These are phyloP conservation scores for Phytophthora tentaculata DNA, from an alignment of 352 stramenopile genomes.

Conservation along the genomic window DNA sequence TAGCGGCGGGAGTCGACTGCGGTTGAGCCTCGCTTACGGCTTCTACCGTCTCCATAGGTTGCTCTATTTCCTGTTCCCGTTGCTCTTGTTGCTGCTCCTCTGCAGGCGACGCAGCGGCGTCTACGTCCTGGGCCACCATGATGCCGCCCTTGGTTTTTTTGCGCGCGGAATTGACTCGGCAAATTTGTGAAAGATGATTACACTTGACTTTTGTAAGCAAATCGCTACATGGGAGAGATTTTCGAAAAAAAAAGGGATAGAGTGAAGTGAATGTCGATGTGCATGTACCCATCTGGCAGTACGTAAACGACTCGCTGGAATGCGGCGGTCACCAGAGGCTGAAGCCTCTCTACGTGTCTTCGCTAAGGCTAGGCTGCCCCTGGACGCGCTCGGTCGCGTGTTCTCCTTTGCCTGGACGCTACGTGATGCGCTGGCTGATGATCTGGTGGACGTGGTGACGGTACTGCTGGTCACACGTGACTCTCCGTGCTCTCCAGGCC, in stretches of 20 bases:
- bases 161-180: conserved; percentile 31
- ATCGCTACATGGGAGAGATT: conserved; percentile 13
- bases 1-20: conserved; percentile 5
- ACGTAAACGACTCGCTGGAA: background rate
- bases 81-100: conserved; percentile 1
- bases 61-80: too few species aligned
- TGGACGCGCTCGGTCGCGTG: conserved; percentile 55
- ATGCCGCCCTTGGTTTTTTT: conserved; percentile 12
- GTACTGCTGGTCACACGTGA: conserved; percentile 46
- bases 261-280: conserved; percentile 20
- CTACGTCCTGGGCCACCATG: conserved; percentile 17
- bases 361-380: conserved; percentile 34
- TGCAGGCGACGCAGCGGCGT: background rate
- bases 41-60: conserved; percentile 8
- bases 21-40: background rate
- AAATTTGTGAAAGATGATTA: conserved; percentile 27
- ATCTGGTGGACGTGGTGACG: conserved; percentile 42
- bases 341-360: conserved; percentile 26
- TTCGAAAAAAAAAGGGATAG: conserved; percentile 6
- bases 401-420: conserved; percentile 54
- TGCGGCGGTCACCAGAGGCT: conserved; percentile 1
- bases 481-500: conserved; percentile 21
- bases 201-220: conserved; percentile 4
- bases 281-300: conserved; percentile 9
- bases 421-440: conserved; percentile 32